Percentiles rank a stretch among this genome's conserved stretches.
Conservation (phyloP, 163 green algal species). For the Scenedesmus sp. region DNA sequence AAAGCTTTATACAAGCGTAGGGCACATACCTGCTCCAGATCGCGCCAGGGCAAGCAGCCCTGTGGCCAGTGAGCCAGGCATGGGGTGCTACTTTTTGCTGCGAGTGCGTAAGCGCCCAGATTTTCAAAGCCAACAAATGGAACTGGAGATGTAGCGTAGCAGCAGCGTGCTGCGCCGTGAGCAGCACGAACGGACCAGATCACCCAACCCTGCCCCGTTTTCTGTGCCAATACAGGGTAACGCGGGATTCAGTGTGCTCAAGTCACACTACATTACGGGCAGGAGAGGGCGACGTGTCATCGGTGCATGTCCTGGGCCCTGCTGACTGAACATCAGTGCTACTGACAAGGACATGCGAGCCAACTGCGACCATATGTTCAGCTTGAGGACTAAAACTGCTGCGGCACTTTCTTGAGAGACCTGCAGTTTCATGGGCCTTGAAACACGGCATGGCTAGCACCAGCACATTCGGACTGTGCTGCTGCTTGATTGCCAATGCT, state of each 20-base stretch:
- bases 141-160: not conserved
- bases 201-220: not conserved
- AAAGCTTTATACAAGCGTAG: not conserved
- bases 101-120: not conserved
- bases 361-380: not conserved
- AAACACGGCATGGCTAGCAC: too few species aligned
- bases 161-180: not conserved
- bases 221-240: not conserved
- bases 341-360: too few species aligned
- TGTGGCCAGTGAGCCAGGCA: slow-evolving; percentile 38
- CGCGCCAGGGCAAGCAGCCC: slow-evolving; percentile 44
- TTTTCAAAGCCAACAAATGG: not conserved
- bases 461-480: too few species aligned
- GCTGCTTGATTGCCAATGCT: too few species aligned
- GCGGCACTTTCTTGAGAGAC: not conserved
- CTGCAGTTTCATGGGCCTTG: too few species aligned
- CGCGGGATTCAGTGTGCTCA: not conserved
- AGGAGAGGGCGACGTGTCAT: not conserved
- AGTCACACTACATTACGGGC: not conserved
- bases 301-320: not conserved
- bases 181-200: slow-evolving; percentile 4
- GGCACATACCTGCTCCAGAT: slow-evolving; percentile 1
- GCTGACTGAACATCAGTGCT: not conserved
- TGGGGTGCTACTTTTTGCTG: slow-evolving; percentile 18
- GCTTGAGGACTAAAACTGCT: too few species aligned